Conservation (phyloP, 345 rosid genomes). For the Triadica sebifera region DNA sequence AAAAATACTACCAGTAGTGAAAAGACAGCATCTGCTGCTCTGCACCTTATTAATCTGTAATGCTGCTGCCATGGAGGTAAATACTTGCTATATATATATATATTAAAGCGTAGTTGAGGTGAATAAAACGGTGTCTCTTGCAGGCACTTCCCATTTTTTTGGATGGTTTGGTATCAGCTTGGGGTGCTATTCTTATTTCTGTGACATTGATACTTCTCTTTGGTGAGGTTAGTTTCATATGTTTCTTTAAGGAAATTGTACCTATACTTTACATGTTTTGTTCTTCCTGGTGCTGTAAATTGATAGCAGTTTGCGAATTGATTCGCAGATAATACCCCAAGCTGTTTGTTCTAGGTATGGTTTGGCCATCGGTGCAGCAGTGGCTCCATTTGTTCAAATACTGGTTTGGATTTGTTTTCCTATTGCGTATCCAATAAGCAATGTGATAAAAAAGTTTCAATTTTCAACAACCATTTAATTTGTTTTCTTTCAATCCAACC, state of each 20-base stretch:
- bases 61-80: constrained; percentile 98
- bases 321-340: constrained; percentile 76
- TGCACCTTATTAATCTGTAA: constrained; percentile 83
- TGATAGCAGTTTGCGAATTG: neutral
- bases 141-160: constrained; percentile 93
- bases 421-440: constrained; percentile 91
- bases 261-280: no score
- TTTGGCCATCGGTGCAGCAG: constrained; percentile 81
- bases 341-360: constrained; percentile 90
- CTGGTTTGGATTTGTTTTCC: constrained; percentile 88
- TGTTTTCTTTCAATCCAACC: neutral
- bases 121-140: neutral
- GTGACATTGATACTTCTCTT: constrained; percentile 88
- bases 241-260: neutral
- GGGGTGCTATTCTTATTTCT: constrained; percentile 87
- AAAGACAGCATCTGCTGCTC: constrained; percentile 80
- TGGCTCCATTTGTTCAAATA: constrained; percentile 76
- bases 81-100: neutral
- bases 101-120: neutral
- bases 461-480: neutral
- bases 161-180: constrained; percentile 67
- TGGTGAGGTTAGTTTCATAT: constrained; percentile 65
- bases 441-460: constrained; percentile 40
- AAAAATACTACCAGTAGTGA: constrained; percentile 84
- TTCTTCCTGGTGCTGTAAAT: no score